These are phyloP conservation scores for Phytopythium ostracodes DNA, from an alignment of 352 stramenopile species.

Conservation along the genomic window DNA sequence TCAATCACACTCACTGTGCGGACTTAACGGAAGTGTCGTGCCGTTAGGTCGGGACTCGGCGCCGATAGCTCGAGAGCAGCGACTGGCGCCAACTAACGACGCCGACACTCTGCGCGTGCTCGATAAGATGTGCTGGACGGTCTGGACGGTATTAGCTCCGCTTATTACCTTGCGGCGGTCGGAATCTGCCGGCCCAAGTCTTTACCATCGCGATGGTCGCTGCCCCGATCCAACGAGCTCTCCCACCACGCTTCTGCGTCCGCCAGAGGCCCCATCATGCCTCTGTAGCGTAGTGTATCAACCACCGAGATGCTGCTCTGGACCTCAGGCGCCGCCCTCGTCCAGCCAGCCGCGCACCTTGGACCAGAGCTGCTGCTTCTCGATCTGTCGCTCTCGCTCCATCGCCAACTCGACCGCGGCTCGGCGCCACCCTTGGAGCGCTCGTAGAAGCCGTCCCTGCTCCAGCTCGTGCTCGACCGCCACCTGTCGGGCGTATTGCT, in stretches of 20 bases:
- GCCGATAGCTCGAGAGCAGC: slow-evolving; percentile 1
- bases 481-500: slow-evolving; percentile 12
- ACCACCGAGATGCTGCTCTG: neutral
- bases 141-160: neutral
- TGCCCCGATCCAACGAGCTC: no score
- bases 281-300: neutral
- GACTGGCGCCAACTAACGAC: neutral
- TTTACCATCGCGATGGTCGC: no score
- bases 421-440: slow-evolving; percentile 30
- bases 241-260: no score
- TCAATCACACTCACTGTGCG: no score
- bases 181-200: neutral
- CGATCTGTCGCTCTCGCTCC: slow-evolving; percentile 23
- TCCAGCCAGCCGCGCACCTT: slow-evolving; percentile 65
- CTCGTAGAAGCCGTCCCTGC: slow-evolving; percentile 11
- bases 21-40: neutral
- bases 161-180: neutral
- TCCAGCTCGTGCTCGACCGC: slow-evolving; percentile 10
- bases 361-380: slow-evolving; percentile 57
- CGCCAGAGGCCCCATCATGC: neutral
- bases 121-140: neutral
- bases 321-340: slow-evolving; percentile 14
- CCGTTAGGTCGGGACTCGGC: neutral
- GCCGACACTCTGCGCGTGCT: neutral
- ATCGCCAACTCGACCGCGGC: slow-evolving; percentile 19